Conservation (phyloP, 1,284 basidiomycete species). For the Meripilus lineatus region DNA sequence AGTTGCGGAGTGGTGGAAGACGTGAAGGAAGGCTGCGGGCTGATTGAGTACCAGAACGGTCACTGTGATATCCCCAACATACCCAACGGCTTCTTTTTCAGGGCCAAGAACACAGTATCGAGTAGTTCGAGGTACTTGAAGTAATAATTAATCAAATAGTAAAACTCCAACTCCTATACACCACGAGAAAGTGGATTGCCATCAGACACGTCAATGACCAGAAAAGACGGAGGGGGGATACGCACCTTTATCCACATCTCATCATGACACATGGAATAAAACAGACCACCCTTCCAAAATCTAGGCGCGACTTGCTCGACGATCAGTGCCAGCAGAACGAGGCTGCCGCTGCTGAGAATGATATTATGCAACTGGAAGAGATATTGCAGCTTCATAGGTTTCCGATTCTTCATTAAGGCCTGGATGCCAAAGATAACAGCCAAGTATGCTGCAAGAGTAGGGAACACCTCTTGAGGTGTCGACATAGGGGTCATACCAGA, state of each 20-base stretch:
- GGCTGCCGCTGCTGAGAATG: slow-evolving; percentile 79
- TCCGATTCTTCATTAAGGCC: slow-evolving; percentile 77
- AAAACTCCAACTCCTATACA: slow-evolving; percentile 77
- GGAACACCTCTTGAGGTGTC: slow-evolving; percentile 68
- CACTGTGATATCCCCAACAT: slow-evolving; percentile 20
- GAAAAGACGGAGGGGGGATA: slow-evolving; percentile 20
- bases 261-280: slow-evolving; percentile 76
- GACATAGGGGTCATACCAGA: slow-evolving; percentile 76
- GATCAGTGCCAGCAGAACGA: slow-evolving; percentile 81
- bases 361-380: slow-evolving; percentile 94
- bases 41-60: slow-evolving; percentile 5
- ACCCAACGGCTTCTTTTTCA: slow-evolving; percentile 98
- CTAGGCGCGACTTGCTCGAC: slow-evolving; percentile 86
- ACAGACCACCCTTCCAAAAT: slow-evolving; percentile 64
- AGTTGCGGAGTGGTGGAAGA: slow-evolving; percentile 99
- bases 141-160: slow-evolving; percentile 98
- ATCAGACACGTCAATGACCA: slow-evolving; percentile 6
- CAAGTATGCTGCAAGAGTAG: slow-evolving; percentile 77
- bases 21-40: slow-evolving; percentile 85
- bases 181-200: slow-evolving; percentile 2
- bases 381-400: slow-evolving; percentile 74
- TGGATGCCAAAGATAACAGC: slow-evolving; percentile 85
- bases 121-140: slow-evolving; percentile 93
- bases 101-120: slow-evolving; percentile 95
- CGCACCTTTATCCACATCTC: slow-evolving; percentile 82